phyloP scores from a whole-genome alignment of 768 basidiomycete genomes.

The Mycena crocata region DNA sequence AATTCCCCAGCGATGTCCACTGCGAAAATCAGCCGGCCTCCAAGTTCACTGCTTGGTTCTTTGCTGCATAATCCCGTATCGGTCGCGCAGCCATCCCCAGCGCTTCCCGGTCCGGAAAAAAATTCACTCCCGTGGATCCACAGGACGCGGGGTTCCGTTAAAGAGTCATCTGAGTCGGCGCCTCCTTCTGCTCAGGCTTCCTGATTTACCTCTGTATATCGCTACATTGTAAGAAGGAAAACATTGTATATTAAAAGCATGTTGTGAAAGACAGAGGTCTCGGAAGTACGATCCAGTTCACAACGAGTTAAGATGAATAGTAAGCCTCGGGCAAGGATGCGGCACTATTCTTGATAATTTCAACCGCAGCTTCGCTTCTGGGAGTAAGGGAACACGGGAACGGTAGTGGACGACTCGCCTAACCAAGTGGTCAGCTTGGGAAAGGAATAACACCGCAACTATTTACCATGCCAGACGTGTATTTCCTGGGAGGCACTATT shows the following conservation, averaged over 20 bases:
- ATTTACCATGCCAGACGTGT: constrained; percentile 23
- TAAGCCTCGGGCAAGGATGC: constrained; percentile 40
- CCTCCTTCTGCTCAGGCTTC: neutral
- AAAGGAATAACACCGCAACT: neutral
- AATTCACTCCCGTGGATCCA: constrained; percentile 28
- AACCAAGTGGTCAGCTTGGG: neutral
- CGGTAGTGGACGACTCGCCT: constrained; percentile 31
- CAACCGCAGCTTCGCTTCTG: constrained; percentile 19
- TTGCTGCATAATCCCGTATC: neutral
- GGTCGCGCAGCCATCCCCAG: neutral
- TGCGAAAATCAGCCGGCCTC: constrained; percentile 20
- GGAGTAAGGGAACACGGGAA: constrained; percentile 26
- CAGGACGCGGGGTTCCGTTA: neutral
- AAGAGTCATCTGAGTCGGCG: neutral
- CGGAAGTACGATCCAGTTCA: no score
- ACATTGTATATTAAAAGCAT: no score
- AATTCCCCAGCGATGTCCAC: neutral
- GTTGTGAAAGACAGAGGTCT: no score
- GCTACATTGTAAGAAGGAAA: no score
- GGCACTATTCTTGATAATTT: constrained; percentile 49
- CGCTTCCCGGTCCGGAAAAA: neutral
- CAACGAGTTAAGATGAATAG: no score
- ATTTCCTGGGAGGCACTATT: constrained; percentile 18
- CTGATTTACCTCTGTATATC: neutral
- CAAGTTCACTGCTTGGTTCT: constrained; percentile 6